Base-by-base conservation (phyloP, 352 stramenopile genomes). In the Lagenidium giganteum region DNA sequence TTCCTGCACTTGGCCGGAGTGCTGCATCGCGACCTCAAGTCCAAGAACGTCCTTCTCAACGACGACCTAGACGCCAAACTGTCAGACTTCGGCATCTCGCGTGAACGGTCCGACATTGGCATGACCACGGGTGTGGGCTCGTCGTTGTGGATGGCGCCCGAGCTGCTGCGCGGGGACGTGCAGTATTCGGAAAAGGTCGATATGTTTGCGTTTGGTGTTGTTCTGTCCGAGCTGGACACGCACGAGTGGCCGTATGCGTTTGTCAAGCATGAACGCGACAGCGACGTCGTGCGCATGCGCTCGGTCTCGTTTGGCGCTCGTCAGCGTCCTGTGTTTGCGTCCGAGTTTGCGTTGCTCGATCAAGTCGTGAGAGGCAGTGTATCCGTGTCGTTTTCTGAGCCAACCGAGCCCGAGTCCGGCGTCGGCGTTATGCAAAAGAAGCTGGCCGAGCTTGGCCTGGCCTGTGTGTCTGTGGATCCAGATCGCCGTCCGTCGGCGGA, bases 101-200 rank as follows among this genome's bases (percentile, higher is more conserved):
- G 82, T 25, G 68, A 87, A 36, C 46, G 43, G 23, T 42, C 35
- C n/a, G 59, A 51, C 21, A 55, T 18, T 23, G 87, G 75, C 1
- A 82, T 85, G 66, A 86, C 79, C 11, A 85, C 74, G 2, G 78
- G 86, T 12, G 77, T 84, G 8, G 83, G 83, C 13, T 95, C 79
- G 14, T 56, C 86, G 28, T 55, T 86, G 8, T 96, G 83, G 83
- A 93, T 81, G n/a, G 84, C 84, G 0, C 84, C 86, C 3, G 86
- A 96, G 62, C 90, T 95, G 44, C 87, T 96, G 16, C 58, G 83
- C 42, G 79, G 79, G 46, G 72, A 87, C 26, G 35, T 74, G n/a
- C 80, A 85, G 26, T 95, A 91, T 62, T 91, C 72, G 26, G 76
- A 93, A 36, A 88, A 89, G 43, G 81, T 82, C n/a, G 86, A 96